These are phyloP conservation scores for Astrocystis sublimbata DNA, from an alignment of 495 filamentous ascomycete species.

Conservation along the genomic window DNA sequence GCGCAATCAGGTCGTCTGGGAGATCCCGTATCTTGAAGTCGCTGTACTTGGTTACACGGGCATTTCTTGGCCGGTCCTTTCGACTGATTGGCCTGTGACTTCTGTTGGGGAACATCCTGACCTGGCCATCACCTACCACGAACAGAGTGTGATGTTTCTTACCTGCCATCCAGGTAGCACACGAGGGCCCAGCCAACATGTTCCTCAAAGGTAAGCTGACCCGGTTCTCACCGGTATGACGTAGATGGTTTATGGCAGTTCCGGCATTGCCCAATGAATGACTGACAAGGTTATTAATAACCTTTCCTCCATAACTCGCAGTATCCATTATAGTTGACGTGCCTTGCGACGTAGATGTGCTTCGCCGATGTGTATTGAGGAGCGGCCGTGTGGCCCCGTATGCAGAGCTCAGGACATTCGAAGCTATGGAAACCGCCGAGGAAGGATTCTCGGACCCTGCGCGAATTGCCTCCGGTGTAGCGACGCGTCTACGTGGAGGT, in stretches of 20 bases:
- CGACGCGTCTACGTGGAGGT: slow-evolving; percentile 66
- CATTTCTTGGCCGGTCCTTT: slow-evolving; percentile 48
- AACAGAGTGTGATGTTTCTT: slow-evolving; percentile 56
- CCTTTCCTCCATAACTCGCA: slow-evolving; percentile 71
- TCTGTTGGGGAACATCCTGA: slow-evolving; percentile 69
- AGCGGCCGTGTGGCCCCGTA: slow-evolving; percentile 56
- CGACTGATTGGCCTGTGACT: slow-evolving; percentile 46
- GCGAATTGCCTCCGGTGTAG: slow-evolving; percentile 43
- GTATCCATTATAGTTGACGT: slow-evolving; percentile 66
- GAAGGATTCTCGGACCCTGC: slow-evolving; percentile 40
- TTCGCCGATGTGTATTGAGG: slow-evolving; percentile 51
- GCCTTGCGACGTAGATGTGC: slow-evolving; percentile 43
- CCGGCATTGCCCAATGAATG: slow-evolving; percentile 81
- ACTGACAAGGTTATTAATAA: slow-evolving; percentile 77
- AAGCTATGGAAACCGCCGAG: slow-evolving; percentile 55
- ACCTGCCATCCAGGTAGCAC: slow-evolving; percentile 56
- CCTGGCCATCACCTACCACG: slow-evolving; percentile 57
- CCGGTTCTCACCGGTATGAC: slow-evolving; percentile 81
- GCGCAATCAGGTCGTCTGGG: slow-evolving; percentile 49
- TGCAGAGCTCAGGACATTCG: slow-evolving; percentile 66
- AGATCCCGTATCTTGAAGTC: slow-evolving; percentile 66
- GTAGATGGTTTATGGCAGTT: slow-evolving; percentile 73
- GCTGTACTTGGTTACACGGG: slow-evolving; percentile 52
- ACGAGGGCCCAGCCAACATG: slow-evolving; percentile 48
- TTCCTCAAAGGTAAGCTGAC: slow-evolving; percentile 66